Percentiles rank a stretch among this genome's conserved stretches.
Evolutionary conservation across 768 basidiomycete species (phyloP).

Genomic region (Russula lepida): DNA sequence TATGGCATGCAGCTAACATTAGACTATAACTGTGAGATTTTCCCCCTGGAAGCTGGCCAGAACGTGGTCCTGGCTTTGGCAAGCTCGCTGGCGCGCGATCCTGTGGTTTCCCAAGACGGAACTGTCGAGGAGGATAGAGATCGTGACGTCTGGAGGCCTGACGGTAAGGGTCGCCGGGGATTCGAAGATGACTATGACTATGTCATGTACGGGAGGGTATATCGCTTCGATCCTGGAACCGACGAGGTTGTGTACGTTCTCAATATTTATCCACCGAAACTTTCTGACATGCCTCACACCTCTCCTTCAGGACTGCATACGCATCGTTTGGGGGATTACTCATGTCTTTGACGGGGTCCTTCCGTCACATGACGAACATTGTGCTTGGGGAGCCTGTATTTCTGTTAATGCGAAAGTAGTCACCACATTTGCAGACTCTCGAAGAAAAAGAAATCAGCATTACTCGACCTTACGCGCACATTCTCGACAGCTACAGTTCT

Average conservation of each 20-base stretch:
- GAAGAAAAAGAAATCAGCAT: not conserved
- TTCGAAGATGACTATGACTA: slow-evolving; percentile 96
- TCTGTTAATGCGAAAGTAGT: slow-evolving; percentile 63
- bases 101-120: slow-evolving; percentile 40
- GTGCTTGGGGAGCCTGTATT: slow-evolving; percentile 93
- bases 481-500: not conserved
- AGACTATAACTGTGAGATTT: slow-evolving; percentile 91
- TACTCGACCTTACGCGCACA: not conserved
- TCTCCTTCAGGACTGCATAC: slow-evolving; percentile 70
- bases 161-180: slow-evolving; percentile 69
- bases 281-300: slow-evolving; percentile 16
- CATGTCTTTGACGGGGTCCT: slow-evolving; percentile 88
- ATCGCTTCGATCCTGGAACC: slow-evolving; percentile 88
- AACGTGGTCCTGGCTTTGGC: slow-evolving; percentile 82
- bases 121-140: slow-evolving; percentile 62
- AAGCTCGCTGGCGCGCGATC: slow-evolving; percentile 60
- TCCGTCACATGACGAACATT: slow-evolving; percentile 84
- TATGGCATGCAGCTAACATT: slow-evolving; percentile 88
- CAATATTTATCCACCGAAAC: not conserved
- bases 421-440: not conserved
- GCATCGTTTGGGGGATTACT: slow-evolving; percentile 94
- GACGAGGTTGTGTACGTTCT: slow-evolving; percentile 73
- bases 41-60: slow-evolving; percentile 59
- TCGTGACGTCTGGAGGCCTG: slow-evolving; percentile 75
- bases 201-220: slow-evolving; percentile 99